A percentile compares a stretch with the other conserved stretches of the same genome.
Evolutionary conservation across 192 early-diverging fungal species (phyloP).

Genomic region (Fimicolochytrium jonesii): DNA sequence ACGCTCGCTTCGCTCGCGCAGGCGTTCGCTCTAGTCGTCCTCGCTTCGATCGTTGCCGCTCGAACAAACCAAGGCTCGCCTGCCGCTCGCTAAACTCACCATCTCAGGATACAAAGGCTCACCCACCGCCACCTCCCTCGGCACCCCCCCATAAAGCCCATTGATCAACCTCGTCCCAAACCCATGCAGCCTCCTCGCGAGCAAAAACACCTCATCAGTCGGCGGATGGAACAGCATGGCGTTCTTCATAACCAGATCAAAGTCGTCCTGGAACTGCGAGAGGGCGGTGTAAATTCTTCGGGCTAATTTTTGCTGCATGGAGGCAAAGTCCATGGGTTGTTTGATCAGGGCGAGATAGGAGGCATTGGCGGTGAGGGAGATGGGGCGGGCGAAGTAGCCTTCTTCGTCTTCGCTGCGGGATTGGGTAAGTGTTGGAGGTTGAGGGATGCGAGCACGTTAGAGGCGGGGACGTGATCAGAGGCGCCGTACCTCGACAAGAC

Average conservation of each 20-base stretch:
- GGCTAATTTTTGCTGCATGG: conserved; percentile 11
- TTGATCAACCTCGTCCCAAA: conserved; percentile 23
- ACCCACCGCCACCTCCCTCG: no score
- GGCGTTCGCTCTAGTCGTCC: no score
- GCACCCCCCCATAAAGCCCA: conserved; percentile 14
- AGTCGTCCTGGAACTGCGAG: conserved; percentile 18
- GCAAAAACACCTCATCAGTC: neutral
- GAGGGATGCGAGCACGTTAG: no score
- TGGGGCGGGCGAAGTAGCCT: conserved; percentile 14
- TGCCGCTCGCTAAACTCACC: no score
- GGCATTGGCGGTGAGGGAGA: neutral
- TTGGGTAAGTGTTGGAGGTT: no score
- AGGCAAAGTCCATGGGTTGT: conserved; percentile 12
- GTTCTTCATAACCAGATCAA: conserved; percentile 10
- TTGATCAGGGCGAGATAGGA: conserved; percentile 15
- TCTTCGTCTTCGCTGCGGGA: conserved; percentile 21
- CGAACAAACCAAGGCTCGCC: no score
- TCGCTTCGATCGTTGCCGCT: no score
- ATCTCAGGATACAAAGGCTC: no score
- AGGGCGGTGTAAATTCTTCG: conserved; percentile 2
- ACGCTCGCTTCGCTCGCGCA: no score
- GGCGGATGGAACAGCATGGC: neutral
- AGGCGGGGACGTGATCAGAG: no score
- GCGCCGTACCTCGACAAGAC: conserved; percentile 15
- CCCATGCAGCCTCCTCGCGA: neutral